These are phyloP conservation scores for Trichomonas tenax DNA, from an alignment of 208 protist genomes.

Conservation along the genomic window DNA sequence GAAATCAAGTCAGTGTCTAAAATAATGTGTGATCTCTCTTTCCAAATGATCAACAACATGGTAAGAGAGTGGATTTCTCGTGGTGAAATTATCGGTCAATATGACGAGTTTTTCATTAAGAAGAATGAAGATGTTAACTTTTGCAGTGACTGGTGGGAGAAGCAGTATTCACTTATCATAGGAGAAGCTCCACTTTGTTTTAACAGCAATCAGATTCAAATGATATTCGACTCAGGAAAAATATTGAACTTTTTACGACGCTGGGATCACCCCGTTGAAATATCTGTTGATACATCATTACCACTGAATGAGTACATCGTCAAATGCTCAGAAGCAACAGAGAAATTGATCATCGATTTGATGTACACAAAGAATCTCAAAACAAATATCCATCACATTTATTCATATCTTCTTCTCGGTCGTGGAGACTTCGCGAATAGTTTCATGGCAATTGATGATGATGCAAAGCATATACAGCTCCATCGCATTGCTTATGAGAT, in stretches of 20 bases:
- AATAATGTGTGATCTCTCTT: not conserved
- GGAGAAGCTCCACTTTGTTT: not conserved
- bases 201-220: not conserved
- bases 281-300: not conserved
- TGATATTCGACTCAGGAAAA: not conserved
- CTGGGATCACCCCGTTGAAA: not conserved
- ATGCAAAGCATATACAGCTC: not conserved
- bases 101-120: not conserved
- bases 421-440: not conserved
- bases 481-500: not conserved
- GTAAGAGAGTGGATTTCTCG: not conserved
- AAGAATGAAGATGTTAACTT: not conserved
- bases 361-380: not conserved
- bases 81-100: not conserved
- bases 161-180: not conserved
- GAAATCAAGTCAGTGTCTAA: not conserved
- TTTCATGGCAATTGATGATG: not conserved
- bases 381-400: not conserved
- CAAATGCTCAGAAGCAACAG: not conserved
- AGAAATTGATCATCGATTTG: not conserved
- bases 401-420: not conserved
- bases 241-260: not conserved
- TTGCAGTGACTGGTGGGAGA: not conserved
- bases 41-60: not conserved
- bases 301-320: not conserved